These are phyloP conservation scores for Mycosphaerella sp. DNA, from an alignment of 2,329 filamentous ascomycete species.

Conservation along the genomic window DNA sequence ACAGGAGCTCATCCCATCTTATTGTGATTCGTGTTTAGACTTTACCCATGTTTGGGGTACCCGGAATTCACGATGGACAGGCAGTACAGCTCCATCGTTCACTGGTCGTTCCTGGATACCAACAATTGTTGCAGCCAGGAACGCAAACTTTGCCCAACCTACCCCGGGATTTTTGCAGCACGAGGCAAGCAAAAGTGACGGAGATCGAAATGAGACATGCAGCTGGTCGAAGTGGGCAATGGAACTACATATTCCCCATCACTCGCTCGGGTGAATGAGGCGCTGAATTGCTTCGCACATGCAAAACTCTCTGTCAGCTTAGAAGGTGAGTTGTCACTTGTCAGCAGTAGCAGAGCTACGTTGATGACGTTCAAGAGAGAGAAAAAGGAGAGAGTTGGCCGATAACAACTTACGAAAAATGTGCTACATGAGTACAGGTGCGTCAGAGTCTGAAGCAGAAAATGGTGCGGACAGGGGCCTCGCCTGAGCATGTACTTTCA, in stretches of 20 bases:
- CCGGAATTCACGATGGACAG: neutral
- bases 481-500: too few species aligned
- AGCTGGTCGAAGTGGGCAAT: neutral
- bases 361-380: neutral
- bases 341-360: too few species aligned
- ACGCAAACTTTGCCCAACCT: neutral
- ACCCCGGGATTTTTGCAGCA: neutral
- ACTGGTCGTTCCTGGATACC: neutral
- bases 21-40: neutral
- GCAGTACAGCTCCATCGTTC: neutral
- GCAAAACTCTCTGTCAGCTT: neutral
- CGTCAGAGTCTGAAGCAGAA: too few species aligned
- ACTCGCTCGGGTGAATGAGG: neutral
- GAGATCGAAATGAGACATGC: neutral
- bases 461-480: too few species aligned
- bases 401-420: too few species aligned
- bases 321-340: too few species aligned
- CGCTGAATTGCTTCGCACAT: neutral
- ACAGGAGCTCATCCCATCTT: neutral
- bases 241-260: neutral
- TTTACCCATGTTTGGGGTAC: neutral
- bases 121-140: neutral
- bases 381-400: too few species aligned
- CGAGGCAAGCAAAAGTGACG: neutral
- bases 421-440: too few species aligned